Evolutionary conservation across 2,329 filamentous ascomycete species (phyloP).

Genomic region (Mycocentrospora acerina): DNA sequence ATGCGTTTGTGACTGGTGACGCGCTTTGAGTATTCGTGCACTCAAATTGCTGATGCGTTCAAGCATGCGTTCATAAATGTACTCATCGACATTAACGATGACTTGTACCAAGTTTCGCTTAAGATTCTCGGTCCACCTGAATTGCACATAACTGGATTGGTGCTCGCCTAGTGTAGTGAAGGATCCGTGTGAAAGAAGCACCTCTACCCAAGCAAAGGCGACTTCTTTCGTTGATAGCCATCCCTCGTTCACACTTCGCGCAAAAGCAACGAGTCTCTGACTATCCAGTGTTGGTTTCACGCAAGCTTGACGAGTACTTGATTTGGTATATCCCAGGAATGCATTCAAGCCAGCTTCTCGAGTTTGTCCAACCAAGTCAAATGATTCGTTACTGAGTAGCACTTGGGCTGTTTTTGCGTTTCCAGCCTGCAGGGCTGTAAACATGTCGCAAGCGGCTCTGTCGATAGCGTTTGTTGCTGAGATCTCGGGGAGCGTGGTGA

Average conservation of each 20-base stretch:
- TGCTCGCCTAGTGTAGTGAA: constrained; percentile 18
- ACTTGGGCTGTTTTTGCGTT: constrained; percentile 48
- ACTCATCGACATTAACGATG: constrained; percentile 57
- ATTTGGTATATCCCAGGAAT: constrained; percentile 59
- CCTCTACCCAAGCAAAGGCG: constrained; percentile 56
- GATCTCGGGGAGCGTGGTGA: constrained; percentile 18
- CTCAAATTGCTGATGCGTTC: constrained; percentile 36
- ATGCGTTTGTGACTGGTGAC: constrained; percentile 14
- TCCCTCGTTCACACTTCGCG: constrained; percentile 48
- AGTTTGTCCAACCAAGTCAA: constrained; percentile 52
- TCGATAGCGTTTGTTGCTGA: constrained; percentile 21
- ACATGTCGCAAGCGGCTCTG: constrained; percentile 48
- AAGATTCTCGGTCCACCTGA: constrained; percentile 57
- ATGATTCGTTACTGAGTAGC: constrained; percentile 51
- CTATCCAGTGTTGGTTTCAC: constrained; percentile 43
- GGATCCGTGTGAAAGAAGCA: constrained; percentile 49
- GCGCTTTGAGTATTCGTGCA: constrained; percentile 24
- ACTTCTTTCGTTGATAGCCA: constrained; percentile 55
- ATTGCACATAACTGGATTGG: constrained; percentile 55
- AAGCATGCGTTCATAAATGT: constrained; percentile 48
- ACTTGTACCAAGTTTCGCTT: constrained; percentile 58
- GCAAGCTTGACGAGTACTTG: constrained; percentile 44
- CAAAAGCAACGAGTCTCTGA: constrained; percentile 46
- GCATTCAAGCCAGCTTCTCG: constrained; percentile 55
- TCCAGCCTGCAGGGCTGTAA: constrained; percentile 36